phyloP scores from a whole-genome alignment of 1,284 basidiomycete species.

The Gomphus bonarii region DNA sequence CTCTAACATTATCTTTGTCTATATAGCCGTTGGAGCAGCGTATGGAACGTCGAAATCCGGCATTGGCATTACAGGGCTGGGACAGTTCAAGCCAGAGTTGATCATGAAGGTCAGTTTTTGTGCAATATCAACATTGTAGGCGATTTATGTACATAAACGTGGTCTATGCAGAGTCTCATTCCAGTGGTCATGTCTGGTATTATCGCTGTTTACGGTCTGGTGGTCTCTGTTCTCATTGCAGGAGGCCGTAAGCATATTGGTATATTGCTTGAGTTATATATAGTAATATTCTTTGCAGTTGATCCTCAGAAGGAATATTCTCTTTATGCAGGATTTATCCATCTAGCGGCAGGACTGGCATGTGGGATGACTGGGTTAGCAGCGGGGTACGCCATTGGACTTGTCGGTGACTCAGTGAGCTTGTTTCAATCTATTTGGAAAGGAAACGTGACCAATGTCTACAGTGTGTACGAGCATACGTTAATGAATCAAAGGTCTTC shows the following conservation, averaged over 20 bases:
- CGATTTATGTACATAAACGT: neutral
- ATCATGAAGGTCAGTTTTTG: constrained; percentile 82
- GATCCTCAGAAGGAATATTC: constrained; percentile 41
- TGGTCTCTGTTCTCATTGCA: constrained; percentile 61
- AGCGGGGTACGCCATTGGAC: constrained; percentile 97
- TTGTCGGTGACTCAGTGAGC: constrained; percentile 86
- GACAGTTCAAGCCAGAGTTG: constrained; percentile 89
- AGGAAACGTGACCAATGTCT: constrained; percentile 15
- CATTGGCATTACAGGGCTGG: constrained; percentile 94
- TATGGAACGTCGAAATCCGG: constrained; percentile 97
- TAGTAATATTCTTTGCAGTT: constrained; percentile 37
- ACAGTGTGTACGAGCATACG: constrained; percentile 37
- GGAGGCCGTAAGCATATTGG: constrained; percentile 37
- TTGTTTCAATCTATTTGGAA: constrained; percentile 15
- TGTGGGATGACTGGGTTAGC: constrained; percentile 90
- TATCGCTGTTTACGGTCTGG: constrained; percentile 59
- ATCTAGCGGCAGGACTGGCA: constrained; percentile 88
- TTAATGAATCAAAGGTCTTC: constrained; percentile 53
- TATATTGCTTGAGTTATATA: neutral
- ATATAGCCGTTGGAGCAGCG: constrained; percentile 81
- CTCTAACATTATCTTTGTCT: neutral
- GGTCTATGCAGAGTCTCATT: constrained; percentile 62
- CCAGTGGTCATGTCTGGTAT: constrained; percentile 88
- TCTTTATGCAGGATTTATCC: constrained; percentile 84
- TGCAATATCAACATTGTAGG: constrained; percentile 1